Base-by-base conservation (phyloP, 2,329 filamentous ascomycete species). In the Fusarium praegraminearum region DNA sequence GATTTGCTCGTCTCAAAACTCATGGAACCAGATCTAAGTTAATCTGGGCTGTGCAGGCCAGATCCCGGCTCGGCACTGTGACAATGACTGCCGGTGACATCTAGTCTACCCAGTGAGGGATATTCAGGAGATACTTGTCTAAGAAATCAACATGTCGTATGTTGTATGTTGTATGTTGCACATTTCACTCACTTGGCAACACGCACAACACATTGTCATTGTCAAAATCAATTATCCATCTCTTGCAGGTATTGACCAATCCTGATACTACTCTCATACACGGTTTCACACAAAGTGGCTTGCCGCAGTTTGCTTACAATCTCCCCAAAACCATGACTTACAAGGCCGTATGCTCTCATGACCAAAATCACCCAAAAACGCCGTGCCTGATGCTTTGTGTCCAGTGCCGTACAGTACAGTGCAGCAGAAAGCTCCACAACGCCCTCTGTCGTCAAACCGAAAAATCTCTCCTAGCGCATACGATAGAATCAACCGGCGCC, bases 351-450 rank as follows among this genome's bases (percentile, higher is more conserved):
- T 56, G 30, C 11, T 40, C 58, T 40, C 58, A 33, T 36, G 33
- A 30, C 49, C 35, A 24, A 62, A 56, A 57, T 41, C 28, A 59
- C 41, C 57, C 61, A 44, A 62, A 70, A 71, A 63, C 69, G 68
- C 69, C 69, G 28, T 59, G 65, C 69, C 49, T 53, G 16, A 71
- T 71, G 69, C 65, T 66, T 58, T 63, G 69, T 71, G 53, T 57
- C 62, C 53, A 62, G 49, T 52, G 35, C 24, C 18, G 49, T 52
- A 52, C 49, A 36, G 22, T 36, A 26, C 32, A 51, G 33, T 65
- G 36, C 49, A 44, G 58, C 35, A 49, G 51, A 58, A 71, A 57
- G 68, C 59, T 71, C 69, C 69, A 71, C 61, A 71, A 71, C 69
- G 69, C 69, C 69, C 43, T 70, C 50, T 69, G 36, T 70, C 43